Evolutionary conservation across 2,329 filamentous ascomycete genomes (phyloP).

Genomic region (Calonectria ilicicola): DNA sequence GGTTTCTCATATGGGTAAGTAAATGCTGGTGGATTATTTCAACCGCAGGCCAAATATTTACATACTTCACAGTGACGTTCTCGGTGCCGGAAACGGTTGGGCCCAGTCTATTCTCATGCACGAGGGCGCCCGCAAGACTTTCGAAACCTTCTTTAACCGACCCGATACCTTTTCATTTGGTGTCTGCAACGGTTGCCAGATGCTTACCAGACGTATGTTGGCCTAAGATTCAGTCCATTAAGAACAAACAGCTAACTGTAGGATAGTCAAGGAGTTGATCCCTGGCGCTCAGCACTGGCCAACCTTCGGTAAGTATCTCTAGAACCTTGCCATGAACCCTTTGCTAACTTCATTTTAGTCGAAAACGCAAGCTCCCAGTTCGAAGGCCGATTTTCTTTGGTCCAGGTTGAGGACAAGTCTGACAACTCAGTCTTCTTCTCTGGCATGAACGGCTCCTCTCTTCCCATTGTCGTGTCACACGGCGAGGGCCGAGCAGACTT

Average conservation of each 20-base stretch:
- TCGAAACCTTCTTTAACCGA: constrained; percentile 86
- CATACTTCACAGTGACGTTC: constrained; percentile 61
- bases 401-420: constrained; percentile 39
- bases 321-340: neutral
- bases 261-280: constrained; percentile 41
- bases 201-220: constrained; percentile 74
- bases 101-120: constrained; percentile 93
- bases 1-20: constrained; percentile 88
- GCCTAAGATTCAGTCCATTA: neutral
- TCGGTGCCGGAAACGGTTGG: constrained; percentile 97
- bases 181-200: constrained; percentile 98
- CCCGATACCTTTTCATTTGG: constrained; percentile 92
- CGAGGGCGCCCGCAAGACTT: constrained; percentile 79
- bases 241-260: neutral
- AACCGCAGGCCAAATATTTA: constrained; percentile 9
- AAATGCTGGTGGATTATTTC: neutral
- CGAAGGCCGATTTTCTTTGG: constrained; percentile 43
- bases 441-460: constrained; percentile 41
- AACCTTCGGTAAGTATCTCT: constrained; percentile 65
- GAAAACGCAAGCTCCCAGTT: constrained; percentile 71
- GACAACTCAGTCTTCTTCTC: constrained; percentile 43
- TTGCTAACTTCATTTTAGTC: constrained; percentile 54
- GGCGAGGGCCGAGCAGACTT: constrained; percentile 82
- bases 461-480: constrained; percentile 45
- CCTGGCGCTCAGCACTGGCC: constrained; percentile 53